Base-by-base conservation (phyloP, 176 grass and related monocot genomes). In the Carex pumila region DNA sequence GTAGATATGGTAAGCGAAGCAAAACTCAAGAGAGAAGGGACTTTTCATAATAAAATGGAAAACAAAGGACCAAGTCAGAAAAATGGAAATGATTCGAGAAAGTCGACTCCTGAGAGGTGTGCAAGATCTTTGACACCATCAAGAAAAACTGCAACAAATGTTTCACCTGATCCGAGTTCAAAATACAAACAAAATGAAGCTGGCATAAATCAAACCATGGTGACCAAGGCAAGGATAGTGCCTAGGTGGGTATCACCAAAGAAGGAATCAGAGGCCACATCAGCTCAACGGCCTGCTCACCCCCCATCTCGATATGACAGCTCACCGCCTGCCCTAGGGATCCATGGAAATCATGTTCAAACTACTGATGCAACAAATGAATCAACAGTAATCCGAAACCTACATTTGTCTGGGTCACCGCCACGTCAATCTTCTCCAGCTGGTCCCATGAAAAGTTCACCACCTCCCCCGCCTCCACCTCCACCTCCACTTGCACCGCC, bases 241-340 rank as follows among this genome's bases (percentile, higher is more conserved):
- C 62, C 34, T 15, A 87, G 93, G 85, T 95, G 93, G 92, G 80
- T 93, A 63, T 98, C 92, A 77, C 93, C 89, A 77, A 92, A 88
- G 30, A 93, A 90, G 83, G 89, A 89, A 80, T 95, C 93, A 71
- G 88, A 88, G 79, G 85, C 89, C 75, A 80, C 52, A 49, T 87
- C 91, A 87, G 86, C 91, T 74, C 68, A 89, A 86, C 86, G 83
- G 69, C 93, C 93, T 80, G 86, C 77, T 67, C 93, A 95, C 66
- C 95, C 93, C 85, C 93, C 95, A 88, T 93, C 92, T 49, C 89
- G 95, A 83, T 93, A 98, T 76, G 43, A 85, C 12, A 95, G 92
- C 85, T 91, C 92, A 61, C 95, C 92, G 61, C 81, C 92, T 84
- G 95, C 95, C 64, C 87, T 94, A 83, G 89, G 85, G 74, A 94